Percentiles rank a stretch among this genome's conserved stretches.
phyloP scores from a whole-genome alignment of 371 early-diverging fungal species.

The Chytridium lagenaria region DNA sequence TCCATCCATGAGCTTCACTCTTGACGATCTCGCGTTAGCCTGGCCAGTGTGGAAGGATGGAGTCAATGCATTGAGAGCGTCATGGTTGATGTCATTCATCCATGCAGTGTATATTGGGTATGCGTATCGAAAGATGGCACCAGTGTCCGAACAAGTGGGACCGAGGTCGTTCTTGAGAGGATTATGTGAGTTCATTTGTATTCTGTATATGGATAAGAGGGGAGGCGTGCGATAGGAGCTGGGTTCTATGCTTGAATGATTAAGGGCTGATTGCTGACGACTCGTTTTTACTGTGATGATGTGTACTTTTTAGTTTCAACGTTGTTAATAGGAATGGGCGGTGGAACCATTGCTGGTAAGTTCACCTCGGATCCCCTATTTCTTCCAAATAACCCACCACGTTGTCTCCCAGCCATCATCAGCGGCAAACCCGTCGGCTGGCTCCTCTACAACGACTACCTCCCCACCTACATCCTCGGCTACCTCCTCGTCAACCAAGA shows the following conservation, averaged over 20 bases:
- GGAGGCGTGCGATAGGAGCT: too few species aligned
- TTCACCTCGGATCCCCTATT: not conserved
- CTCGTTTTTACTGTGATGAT: not conserved
- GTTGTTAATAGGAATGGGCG: slow-evolving; percentile 26
- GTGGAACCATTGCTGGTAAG: slow-evolving; percentile 28
- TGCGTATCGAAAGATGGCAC: slow-evolving; percentile 16
- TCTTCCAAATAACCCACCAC: slow-evolving; percentile 12
- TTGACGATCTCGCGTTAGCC: slow-evolving; percentile 17
- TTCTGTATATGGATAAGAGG: too few species aligned
- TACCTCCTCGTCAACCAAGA: slow-evolving; percentile 38
- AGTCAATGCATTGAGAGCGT: not conserved
- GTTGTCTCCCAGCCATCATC: slow-evolving; percentile 23
- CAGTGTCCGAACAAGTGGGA: not conserved
- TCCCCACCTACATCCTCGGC: slow-evolving; percentile 37
- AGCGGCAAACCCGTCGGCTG: slow-evolving; percentile 36
- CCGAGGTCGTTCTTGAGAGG: slow-evolving; percentile 13
- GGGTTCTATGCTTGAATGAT: not conserved
- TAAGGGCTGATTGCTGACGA: not conserved
- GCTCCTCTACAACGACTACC: slow-evolving; percentile 28
- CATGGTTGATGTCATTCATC: slow-evolving; percentile 4
- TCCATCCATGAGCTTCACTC: slow-evolving; percentile 11
- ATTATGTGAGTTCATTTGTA: slow-evolving; percentile 8
- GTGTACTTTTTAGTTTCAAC: slow-evolving; percentile 15
- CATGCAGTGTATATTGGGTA: slow-evolving; percentile 27
- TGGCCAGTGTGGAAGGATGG: slow-evolving; percentile 32